Base-by-base conservation (phyloP, 345 rosid species). In the Turritis glabra region DNA sequence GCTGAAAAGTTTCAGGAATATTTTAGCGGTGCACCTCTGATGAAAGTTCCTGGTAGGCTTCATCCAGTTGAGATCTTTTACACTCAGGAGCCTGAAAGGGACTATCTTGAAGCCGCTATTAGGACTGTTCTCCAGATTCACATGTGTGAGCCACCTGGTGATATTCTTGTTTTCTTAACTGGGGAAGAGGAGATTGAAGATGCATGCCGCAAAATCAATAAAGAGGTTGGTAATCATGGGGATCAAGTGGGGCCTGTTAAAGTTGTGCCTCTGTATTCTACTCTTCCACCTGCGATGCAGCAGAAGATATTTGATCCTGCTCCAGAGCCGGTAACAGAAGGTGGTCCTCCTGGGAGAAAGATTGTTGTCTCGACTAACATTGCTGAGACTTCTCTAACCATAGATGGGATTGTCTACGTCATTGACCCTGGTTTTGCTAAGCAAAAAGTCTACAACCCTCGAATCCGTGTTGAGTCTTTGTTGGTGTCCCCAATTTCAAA, bases 161-260 rank as follows among this genome's bases (percentile, higher is more conserved):
- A 96, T 73, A 96, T 96, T 73, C 98, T 96, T 79, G 99, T 96
- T 75, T 96, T 96, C 78, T 82, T 96, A 50, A 96, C 99, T 21
- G 98, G 98, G 3, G 99, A 96, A 78, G 99, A 96, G 75, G 99
- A 96, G 83, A 96, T 96, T 8, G 99, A 96, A 84, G 99, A 92
- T 80, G 99, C 99, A 3, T 96, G 99, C 85, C 92, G 97, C 17
- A 96, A 96, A 77, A 86, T 72, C 89, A 74, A 80, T 75, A 38
- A 92, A 78, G 99, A 96, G 74, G 55, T 87, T 18, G 80, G 78
- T 40, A 96, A 89, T 67, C 51, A 86, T 38, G 97, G 98, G 21
- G 97, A 92, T 67, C 91, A 85, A 69, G 99, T 89, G 29, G 99
- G 99, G 11, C 97, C 99, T 41, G 74, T 96, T 57, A 96, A 96